Base-by-base conservation (phyloP, 2,329 filamentous ascomycete species). In the Colletotrichum tabaci region DNA sequence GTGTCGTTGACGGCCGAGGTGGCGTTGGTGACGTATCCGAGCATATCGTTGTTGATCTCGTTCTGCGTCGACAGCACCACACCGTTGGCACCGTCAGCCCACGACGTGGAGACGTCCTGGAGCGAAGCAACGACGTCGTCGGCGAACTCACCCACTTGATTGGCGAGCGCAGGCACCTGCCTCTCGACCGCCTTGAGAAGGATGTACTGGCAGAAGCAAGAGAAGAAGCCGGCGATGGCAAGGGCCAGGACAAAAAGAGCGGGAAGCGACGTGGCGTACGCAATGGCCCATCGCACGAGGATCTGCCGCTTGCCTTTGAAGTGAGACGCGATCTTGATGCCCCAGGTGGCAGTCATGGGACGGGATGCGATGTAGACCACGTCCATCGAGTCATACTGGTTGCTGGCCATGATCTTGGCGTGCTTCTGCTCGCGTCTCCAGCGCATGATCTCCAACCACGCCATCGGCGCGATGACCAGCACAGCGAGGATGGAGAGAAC, bases 181-280 rank as follows among this genome's bases (percentile, higher is more conserved):
- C 92, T 89, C 80, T 95, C 86, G 64, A 98, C 88, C 1, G 89
- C 85, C 73, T 86, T 89, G 65, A 98, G 88, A n/a, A 98, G 85
- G 66, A 96, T 87, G 75, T 89, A 93, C 83, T 98, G 95, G 80
- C 93, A 96, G 46, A 95, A 85, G 80, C 94, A 97, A 30, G 93
- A 91, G 76, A 97, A 89, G 56, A 97, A 88, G 3, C 95, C 95
- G 2, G 95, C 94, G 12, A 97, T 78, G 12, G 93, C 95, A 50
- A 98, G 90, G 6, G 92, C 92, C 8, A 98, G 87, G 7, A 98
- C 89, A 77, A 98, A 95, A n/a, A 98, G 85, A 21, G 95, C 95
- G 0, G 94, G 90, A 0, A 92, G 83, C 0, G 95, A 95, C 0
- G 95, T 98, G n/a, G 91, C 91, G 79, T 98, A 98, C 10, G 95